Conservation (phyloP, 345 rosid genomes). For the Balakata baccata region DNA sequence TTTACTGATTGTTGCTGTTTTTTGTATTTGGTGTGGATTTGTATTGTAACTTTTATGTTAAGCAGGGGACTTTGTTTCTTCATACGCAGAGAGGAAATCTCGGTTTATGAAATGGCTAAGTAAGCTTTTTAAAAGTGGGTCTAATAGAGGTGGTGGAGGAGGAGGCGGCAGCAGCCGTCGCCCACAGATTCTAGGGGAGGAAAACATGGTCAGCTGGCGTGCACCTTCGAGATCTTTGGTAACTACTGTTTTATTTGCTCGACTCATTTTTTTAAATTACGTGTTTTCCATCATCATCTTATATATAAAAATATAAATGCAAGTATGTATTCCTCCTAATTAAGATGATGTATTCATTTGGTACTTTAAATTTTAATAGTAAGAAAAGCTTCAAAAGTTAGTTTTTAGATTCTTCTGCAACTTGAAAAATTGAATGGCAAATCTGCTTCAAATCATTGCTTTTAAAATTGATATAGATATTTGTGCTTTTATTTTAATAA, state of each 20-base stretch:
- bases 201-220: slow-evolving; percentile 61
- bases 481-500: slow-evolving; percentile 11
- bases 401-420: slow-evolving; percentile 12
- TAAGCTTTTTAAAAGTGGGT: slow-evolving; percentile 67
- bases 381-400: not conserved
- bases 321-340: slow-evolving; percentile 1
- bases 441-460: not conserved
- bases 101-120: slow-evolving; percentile 89
- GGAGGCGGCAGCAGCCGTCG: slow-evolving; percentile 24
- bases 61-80: slow-evolving; percentile 74
- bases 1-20: slow-evolving; percentile 1
- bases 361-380: not conserved
- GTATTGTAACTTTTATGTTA: slow-evolving; percentile 25
- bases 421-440: slow-evolving; percentile 13
- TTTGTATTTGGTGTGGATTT: slow-evolving; percentile 5
- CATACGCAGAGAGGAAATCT: slow-evolving; percentile 72
- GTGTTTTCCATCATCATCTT: not conserved
- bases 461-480: not conserved
- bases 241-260: slow-evolving; percentile 5
- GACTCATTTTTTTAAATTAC: not conserved
- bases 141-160: slow-evolving; percentile 39
- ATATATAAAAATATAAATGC: not conserved
- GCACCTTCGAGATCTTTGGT: slow-evolving; percentile 66
- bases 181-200: slow-evolving; percentile 76
- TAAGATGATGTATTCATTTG: not conserved